Percentiles rank a stretch among this genome's conserved stretches.
These are phyloP conservation scores for Tanozyma kutaoensis DNA, from an alignment of 805 yeast genomes.

Conservation along the genomic window DNA sequence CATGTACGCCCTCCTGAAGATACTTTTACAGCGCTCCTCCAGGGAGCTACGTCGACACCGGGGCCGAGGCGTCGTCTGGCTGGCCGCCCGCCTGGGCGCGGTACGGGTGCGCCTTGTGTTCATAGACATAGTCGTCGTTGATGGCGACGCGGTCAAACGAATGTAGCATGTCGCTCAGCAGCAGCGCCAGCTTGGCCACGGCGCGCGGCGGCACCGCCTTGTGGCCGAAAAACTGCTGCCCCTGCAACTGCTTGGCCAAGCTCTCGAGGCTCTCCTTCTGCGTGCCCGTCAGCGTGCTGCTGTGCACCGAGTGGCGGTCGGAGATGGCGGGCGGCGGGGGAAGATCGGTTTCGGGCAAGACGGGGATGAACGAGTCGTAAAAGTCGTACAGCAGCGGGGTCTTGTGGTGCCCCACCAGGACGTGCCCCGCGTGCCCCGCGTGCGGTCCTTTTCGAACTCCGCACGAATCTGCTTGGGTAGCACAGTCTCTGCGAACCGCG, in stretches of 20 bases:
- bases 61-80: constrained; percentile 1
- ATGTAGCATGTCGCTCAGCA: constrained; percentile 5
- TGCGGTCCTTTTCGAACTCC: too few species aligned
- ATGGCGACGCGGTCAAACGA: constrained; percentile 11
- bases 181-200: constrained; percentile 14
- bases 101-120: constrained; percentile 2
- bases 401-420: too few species aligned
- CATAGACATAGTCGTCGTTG: constrained; percentile 18
- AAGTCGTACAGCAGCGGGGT: constrained; percentile 23
- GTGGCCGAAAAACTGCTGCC: constrained; percentile 19
- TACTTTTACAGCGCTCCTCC: neutral
- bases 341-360: too few species aligned
- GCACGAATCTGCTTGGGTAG: constrained; percentile 79
- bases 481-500: constrained; percentile 85
- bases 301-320: too few species aligned
- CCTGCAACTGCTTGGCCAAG: constrained; percentile 25
- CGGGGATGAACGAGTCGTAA: constrained; percentile 28
- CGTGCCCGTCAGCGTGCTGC: too few species aligned
- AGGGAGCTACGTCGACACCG: constrained; percentile 10
- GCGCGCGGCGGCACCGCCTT: constrained; percentile 1
- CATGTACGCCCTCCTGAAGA: neutral
- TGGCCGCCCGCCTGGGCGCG: constrained; percentile 1
- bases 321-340: too few species aligned
- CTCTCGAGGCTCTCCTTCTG: too few species aligned
- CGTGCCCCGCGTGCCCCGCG: too few species aligned